Conservation (phyloP, 129 eudicot genomes). For the Cynara cardunculus region DNA sequence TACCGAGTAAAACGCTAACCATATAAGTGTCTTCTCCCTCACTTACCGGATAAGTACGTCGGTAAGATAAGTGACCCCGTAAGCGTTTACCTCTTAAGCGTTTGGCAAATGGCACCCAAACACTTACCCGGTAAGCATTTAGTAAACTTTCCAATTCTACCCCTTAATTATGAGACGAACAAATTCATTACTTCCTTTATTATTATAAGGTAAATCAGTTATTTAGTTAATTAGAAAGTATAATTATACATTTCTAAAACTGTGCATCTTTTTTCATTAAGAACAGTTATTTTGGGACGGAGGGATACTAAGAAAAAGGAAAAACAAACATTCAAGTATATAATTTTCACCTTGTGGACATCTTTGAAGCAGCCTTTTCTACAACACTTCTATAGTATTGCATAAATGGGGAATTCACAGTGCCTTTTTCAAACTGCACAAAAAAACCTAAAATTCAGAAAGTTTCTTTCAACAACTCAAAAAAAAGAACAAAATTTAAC, state of each 20-base stretch:
- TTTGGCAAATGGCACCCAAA: too few relatives aligned
- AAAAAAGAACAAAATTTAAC: neutral
- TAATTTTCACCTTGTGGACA: conserved; percentile 27
- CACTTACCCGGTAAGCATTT: too few relatives aligned
- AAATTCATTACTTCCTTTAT: neutral
- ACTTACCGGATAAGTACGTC: too few relatives aligned
- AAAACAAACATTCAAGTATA: neutral
- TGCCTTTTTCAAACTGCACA: conserved; percentile 75
- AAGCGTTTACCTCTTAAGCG: too few relatives aligned
- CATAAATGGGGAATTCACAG: conserved; percentile 50
- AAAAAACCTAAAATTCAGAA: conserved; percentile 9
- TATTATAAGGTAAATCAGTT: too few relatives aligned
- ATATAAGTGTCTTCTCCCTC: too few relatives aligned
- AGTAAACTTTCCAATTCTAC: neutral
- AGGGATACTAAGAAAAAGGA: neutral
- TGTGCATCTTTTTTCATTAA: neutral
- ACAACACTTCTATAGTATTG: conserved; percentile 80
- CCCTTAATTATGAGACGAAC: neutral
- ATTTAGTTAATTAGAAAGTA: too few relatives aligned
- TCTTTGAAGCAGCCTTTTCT: conserved; percentile 71
- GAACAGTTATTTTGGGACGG: neutral
- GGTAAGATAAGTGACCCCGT: too few relatives aligned
- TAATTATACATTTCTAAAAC: neutral
- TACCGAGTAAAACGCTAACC: too few relatives aligned
- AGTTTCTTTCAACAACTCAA: neutral